These are phyloP conservation scores for Clitoria ternatea DNA, from an alignment of 306 rosid genomes.

Conservation along the genomic window DNA sequence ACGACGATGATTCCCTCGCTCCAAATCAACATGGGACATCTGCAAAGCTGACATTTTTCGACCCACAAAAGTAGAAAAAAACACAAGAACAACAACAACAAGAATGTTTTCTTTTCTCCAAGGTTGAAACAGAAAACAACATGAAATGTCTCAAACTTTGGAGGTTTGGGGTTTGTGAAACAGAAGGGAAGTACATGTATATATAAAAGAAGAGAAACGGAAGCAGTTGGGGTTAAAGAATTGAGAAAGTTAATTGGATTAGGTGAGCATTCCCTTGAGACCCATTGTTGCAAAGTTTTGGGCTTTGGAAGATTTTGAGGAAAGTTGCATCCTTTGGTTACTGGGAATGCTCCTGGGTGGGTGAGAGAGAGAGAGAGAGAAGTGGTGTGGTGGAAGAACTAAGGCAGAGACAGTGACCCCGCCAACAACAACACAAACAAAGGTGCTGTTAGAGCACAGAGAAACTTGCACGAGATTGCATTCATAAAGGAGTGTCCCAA, in stretches of 20 bases:
- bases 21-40: slow-evolving; percentile 72
- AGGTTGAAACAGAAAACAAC: not conserved
- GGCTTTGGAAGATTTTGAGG: slow-evolving; percentile 24
- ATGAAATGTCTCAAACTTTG: slow-evolving; percentile 33
- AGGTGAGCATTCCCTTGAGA: slow-evolving; percentile 40
- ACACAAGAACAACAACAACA: not conserved
- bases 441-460: slow-evolving; percentile 55
- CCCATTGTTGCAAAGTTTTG: slow-evolving; percentile 40
- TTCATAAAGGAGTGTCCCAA: slow-evolving; percentile 32
- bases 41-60: slow-evolving; percentile 36
- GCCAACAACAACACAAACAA: slow-evolving; percentile 49
- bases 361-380: slow-evolving; percentile 30
- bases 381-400: slow-evolving; percentile 26
- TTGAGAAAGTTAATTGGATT: slow-evolving; percentile 40
- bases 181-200: not conserved
- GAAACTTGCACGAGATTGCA: slow-evolving; percentile 33
- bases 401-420: slow-evolving; percentile 34
- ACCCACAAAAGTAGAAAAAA: slow-evolving; percentile 28
- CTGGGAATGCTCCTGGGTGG: too few relatives aligned
- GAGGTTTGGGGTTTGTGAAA: slow-evolving; percentile 26
- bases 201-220: not conserved
- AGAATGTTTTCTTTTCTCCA: slow-evolving; percentile 13
- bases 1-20: slow-evolving; percentile 46
- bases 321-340: slow-evolving; percentile 20
- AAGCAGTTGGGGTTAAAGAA: slow-evolving; percentile 30